phyloP scores from a whole-genome alignment of 208 protist genomes.

The Leishmania aethiopica region DNA sequence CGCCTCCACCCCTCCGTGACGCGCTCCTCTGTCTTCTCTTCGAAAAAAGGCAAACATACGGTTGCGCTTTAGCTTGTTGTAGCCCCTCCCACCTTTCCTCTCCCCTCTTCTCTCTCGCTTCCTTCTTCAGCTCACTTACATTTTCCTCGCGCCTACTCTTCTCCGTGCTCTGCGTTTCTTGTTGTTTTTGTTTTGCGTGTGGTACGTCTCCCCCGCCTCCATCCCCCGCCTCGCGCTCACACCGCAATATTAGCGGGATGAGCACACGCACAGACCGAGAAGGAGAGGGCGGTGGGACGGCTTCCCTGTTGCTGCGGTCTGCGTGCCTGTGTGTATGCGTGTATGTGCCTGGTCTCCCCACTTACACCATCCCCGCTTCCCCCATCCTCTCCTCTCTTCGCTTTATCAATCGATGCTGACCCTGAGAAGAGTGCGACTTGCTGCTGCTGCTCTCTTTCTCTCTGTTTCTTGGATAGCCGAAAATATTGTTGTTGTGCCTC shows the following conservation, averaged over 20 bases:
- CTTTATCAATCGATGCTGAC: not conserved
- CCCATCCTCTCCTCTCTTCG: not conserved
- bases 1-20: not conserved
- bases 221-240: not conserved
- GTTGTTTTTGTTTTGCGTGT: not conserved
- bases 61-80: not conserved
- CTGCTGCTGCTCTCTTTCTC: not conserved
- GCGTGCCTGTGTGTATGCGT: not conserved
- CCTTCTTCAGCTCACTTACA: not conserved
- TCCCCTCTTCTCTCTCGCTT: not conserved
- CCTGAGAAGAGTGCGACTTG: not conserved
- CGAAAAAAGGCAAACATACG: not conserved
- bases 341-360: not conserved
- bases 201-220: not conserved
- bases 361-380: not conserved
- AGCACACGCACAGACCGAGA: not conserved
- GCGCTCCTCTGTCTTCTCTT: not conserved
- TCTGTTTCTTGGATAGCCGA: not conserved
- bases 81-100: not conserved
- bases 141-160: not conserved
- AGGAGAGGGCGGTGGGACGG: not conserved
- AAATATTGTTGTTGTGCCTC: not conserved
- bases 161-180: not conserved
- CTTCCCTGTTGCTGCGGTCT: not conserved
- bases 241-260: not conserved